These are phyloP conservation scores for Phycomyces nitens DNA, from an alignment of 192 early-diverging fungal species.

Conservation along the genomic window DNA sequence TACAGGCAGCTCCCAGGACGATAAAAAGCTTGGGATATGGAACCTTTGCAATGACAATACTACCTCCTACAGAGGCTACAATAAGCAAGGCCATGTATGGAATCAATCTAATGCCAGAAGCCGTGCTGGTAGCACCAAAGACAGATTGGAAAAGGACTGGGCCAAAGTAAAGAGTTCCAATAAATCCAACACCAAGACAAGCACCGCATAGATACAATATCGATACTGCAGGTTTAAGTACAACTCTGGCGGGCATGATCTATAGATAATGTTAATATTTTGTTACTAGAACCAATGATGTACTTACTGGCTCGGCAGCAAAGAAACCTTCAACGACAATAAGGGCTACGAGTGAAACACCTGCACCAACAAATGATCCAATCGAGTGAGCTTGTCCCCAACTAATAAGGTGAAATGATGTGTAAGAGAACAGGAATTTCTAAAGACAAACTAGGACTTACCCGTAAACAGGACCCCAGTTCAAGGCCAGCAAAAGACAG, in stretches of 20 bases:
- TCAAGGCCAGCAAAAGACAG: conserved; percentile 53
- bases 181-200: conserved; percentile 51
- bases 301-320: conserved; percentile 53
- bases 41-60: conserved; percentile 51
- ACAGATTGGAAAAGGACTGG: conserved; percentile 62
- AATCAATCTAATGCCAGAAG: conserved; percentile 54
- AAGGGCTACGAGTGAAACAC: conserved; percentile 37
- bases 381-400: conserved; percentile 58
- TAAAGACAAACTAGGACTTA: background rate
- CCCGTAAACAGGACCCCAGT: conserved; percentile 60
- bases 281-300: background rate
- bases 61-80: conserved; percentile 47
- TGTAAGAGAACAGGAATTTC: too few species aligned
- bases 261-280: background rate
- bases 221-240: conserved; percentile 45
- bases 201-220: conserved; percentile 45
- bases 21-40: conserved; percentile 46
- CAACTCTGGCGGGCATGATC: conserved; percentile 4
- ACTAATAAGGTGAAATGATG: conserved; percentile 2
- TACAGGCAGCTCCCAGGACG: conserved; percentile 44
- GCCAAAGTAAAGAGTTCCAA: conserved; percentile 54
- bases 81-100: conserved; percentile 55
- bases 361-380: conserved; percentile 45
- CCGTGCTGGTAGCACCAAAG: conserved; percentile 44
- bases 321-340: conserved; percentile 51